phyloP scores from a whole-genome alignment of 495 filamentous ascomycete genomes.

The Aspergillus hancockii region DNA sequence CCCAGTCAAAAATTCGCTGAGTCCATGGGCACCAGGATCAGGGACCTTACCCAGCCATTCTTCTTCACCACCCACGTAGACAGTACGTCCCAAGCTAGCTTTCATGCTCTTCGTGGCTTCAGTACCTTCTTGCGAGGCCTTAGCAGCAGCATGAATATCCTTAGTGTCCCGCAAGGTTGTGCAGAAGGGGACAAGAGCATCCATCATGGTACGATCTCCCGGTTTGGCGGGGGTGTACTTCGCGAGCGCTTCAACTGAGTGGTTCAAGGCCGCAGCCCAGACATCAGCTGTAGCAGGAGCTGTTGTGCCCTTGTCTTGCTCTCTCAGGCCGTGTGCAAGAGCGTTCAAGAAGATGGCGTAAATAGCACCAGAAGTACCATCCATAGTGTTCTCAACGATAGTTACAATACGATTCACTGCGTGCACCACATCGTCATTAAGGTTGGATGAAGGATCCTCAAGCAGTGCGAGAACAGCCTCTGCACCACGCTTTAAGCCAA shows the following conservation, averaged over 20 bases:
- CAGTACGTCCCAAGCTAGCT: conserved; percentile 81
- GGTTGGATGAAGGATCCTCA: conserved; percentile 43
- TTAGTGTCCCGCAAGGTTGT: conserved; percentile 62
- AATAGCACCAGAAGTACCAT: conserved; percentile 91
- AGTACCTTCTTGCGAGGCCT: conserved; percentile 73
- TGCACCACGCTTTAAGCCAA: conserved; percentile 85
- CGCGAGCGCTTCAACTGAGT: conserved; percentile 68
- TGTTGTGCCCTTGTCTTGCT: conserved; percentile 49
- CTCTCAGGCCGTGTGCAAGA: conserved; percentile 72
- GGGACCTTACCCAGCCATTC: conserved; percentile 74
- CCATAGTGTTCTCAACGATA: conserved; percentile 88
- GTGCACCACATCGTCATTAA: conserved; percentile 67
- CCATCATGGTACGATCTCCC: conserved; percentile 88
- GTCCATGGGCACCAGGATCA: conserved; percentile 87
- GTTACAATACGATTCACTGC: conserved; percentile 76
- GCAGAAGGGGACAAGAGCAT: conserved; percentile 87
- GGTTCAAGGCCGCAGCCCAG: conserved; percentile 74
- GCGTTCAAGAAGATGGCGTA: conserved; percentile 97
- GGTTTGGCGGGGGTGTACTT: conserved; percentile 88
- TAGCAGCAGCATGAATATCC: conserved; percentile 68
- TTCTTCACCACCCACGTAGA: conserved; percentile 88
- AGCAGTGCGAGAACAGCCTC: conserved; percentile 77
- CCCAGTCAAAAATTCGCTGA: conserved; percentile 78
- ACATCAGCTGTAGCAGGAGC: conserved; percentile 53
- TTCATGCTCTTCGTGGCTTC: conserved; percentile 88